Base-by-base conservation (phyloP, 345 rosid genomes). In the Lepidium didymum region DNA sequence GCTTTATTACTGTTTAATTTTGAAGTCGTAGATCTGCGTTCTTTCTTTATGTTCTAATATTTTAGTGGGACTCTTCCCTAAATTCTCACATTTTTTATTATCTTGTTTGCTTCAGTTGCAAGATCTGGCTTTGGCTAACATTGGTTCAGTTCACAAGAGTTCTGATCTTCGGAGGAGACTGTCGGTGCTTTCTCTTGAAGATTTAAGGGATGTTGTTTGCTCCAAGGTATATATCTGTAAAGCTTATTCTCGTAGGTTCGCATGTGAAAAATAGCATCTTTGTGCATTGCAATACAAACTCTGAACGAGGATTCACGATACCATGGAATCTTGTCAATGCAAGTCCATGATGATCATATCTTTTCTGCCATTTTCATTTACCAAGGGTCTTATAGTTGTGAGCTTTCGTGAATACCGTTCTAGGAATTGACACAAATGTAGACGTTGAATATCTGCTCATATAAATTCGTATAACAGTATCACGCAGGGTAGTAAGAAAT, bases 171-270 rank as follows among this genome's bases (percentile, higher is more conserved):
- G 95, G 40, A 94, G 84, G 84, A 89, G 85, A 75, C 75, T 94
- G 83, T 84, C 95, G 10, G 86, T 73, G 43, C 92, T 94, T 56
- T 71, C 92, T 67, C 84, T 78, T 18, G 84, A 87, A 61, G 99
- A 94, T 75, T 81, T 94, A 36, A 85, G 82, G 77, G 92, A 94
- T 80, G 76, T 94, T 77, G 99, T 91, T 76, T 94, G 99, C 78
- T 59, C 77, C 69, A 94, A 94, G 97, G 99, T 91, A 77, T 60
- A 83, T 75, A 49, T 75, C 35, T 70, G 38, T 34, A 47, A 47
- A 52, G 25, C 60, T 57, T 42, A 27, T 66, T 65, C 21, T 52
- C 9, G 40, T 41, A 56, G 41, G 42, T 18, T 59, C 25, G 44
- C 57, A 36, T 44, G 41, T 55, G 56, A 54, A 25, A 13, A 13